Base-by-base conservation (phyloP, 1,284 basidiomycete genomes). In the Vanrija sp. region DNA sequence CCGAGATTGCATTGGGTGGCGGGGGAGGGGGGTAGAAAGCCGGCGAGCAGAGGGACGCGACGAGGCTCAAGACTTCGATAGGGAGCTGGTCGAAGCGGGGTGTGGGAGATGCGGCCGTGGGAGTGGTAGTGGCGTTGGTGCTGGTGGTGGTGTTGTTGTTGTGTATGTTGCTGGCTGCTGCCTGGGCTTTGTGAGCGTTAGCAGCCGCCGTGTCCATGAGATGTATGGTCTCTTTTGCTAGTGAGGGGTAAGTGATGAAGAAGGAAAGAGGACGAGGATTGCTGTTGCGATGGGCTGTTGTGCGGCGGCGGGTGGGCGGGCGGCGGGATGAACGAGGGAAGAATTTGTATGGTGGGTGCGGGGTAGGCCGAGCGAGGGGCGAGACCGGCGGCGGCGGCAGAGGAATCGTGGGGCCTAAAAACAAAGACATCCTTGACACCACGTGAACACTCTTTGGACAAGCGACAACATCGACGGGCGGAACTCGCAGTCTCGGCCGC, bases 81-180 rank as follows among this genome's bases (percentile, higher is more conserved):
- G 71, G 70, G 27, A 72, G 24, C 81, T 60, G 50, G 72, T 78
- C 52, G 43, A 60, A 47, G 22, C 45, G 31, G 18, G 41, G 27
- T 16, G 25, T 41, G 23, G 39, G 38, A 19, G 38, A 39, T 39
- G 10, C 38, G 38, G 8, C 19, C 31, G 5, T n/a, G 35, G 36
- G 39, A 15, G 19, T 25, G 7, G 37, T 24, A 19, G 38, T 20
- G 38, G 3, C 4, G 43, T 25, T 42, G 6, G 23, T 16, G 45
- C 36, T 37, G 20, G 18, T 31, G 45, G 14, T 18, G 35, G 18
- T 19, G 25, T 12, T 22, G 45, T 15, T 46, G 45, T 16, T 36
- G 18, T 22, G 19, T 31, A 31, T 39, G 38, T 19, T 39, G 38
- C 19, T 39, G 38, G 38, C 19, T n/a, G 38, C 38, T 39, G n/a